phyloP scores from a whole-genome alignment of 192 early-diverging fungal genomes.

The Pecoramyces ruminantium region DNA sequence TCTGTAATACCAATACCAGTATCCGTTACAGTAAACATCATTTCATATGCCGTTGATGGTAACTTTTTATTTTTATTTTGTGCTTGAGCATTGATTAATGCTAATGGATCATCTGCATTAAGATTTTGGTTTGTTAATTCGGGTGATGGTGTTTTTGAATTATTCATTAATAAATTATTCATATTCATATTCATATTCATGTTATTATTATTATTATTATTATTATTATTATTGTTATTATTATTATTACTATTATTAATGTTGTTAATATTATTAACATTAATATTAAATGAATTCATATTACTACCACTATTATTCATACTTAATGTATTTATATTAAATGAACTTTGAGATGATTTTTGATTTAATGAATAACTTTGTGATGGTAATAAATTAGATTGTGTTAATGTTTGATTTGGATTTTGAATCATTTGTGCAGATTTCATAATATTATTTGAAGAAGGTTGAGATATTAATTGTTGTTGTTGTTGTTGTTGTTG shows the following conservation, averaged over 20 bases:
- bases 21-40: slow-evolving; percentile 36
- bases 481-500: not conserved
- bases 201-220: too few species aligned
- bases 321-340: not conserved
- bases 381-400: not conserved
- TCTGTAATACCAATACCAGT: slow-evolving; percentile 72
- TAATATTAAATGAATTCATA: not conserved
- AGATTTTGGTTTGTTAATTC: not conserved
- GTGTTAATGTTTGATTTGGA: not conserved
- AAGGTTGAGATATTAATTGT: not conserved
- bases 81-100: not conserved
- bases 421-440: not conserved
- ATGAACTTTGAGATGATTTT: not conserved
- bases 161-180: too few species aligned
- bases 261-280: not conserved
- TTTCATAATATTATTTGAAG: not conserved
- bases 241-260: too few species aligned
- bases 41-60: not conserved
- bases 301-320: not conserved
- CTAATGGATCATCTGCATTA: not conserved
- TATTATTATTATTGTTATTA: too few species aligned
- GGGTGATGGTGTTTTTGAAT: not conserved
- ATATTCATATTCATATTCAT: too few species aligned
- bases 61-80: not conserved
- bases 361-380: not conserved